Conservation (phyloP, 371 early-diverging fungal species). For the Lichtheimia hyalospora region DNA sequence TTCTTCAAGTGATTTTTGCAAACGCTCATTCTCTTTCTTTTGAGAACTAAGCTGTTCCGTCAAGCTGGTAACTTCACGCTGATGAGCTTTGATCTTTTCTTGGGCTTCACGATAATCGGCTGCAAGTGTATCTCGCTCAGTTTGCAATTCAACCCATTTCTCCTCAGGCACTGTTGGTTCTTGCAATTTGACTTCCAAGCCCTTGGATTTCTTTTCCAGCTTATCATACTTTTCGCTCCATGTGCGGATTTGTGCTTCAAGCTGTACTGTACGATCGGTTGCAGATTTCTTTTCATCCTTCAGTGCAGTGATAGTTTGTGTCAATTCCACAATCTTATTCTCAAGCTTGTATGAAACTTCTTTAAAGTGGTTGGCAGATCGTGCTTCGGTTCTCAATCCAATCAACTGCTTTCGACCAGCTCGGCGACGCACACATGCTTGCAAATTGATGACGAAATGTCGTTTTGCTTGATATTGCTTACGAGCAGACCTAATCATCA, state of each 20-base stretch:
- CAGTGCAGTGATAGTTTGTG: conserved; percentile 73
- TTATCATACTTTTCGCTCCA: conserved; percentile 78
- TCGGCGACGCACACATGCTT: conserved; percentile 82
- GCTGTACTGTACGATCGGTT: conserved; percentile 51
- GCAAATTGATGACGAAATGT: conserved; percentile 71
- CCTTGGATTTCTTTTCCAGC: conserved; percentile 50
- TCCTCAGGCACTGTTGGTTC: conserved; percentile 64
- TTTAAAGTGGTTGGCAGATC: conserved; percentile 89
- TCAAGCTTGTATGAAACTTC: conserved; percentile 95
- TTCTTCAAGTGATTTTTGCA: conserved; percentile 50
- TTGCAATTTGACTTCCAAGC: conserved; percentile 50
- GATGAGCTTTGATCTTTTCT: conserved; percentile 64
- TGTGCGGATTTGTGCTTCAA: conserved; percentile 68
- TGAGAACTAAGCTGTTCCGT: conserved; percentile 58
- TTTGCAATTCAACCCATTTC: conserved; percentile 60
- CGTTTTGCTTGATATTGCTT: conserved; percentile 51
- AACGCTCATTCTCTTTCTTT: conserved; percentile 66
- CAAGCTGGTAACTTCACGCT: conserved; percentile 62
- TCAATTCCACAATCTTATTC: conserved; percentile 93
- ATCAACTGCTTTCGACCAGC: conserved; percentile 67
- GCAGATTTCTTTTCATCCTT: conserved; percentile 68
- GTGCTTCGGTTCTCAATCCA: conserved; percentile 79
- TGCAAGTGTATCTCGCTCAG: conserved; percentile 43
- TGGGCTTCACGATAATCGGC: conserved; percentile 43
- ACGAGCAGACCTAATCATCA: conserved; percentile 52